Evolutionary conservation across 148 eudicot species (phyloP), one percentile per base, ranked within the genome.

Genomic region (Mesembryanthemum crystallinum): DNA sequence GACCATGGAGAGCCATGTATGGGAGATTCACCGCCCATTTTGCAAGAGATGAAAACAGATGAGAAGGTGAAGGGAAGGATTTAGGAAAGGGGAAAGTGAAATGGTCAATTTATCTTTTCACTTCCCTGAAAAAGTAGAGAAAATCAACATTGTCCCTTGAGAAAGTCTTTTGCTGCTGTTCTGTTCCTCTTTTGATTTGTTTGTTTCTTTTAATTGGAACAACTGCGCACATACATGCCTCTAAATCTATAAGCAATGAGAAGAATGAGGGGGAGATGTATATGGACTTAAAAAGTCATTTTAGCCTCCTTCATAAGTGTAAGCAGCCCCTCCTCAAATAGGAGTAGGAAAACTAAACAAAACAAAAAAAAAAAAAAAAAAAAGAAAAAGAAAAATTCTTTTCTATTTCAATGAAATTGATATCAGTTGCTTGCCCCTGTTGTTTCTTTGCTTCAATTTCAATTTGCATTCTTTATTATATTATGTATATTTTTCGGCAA

Each of bases 281-380:
- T 30, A 77, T 69, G 52, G 27, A n/a, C 51, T 37, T 43, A 13
- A 43, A 59, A 70, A 60, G 75, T 61, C 70, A 0, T 70, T 71
- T 55, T 61, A 67, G n/a, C n/a, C n/a, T n/a, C n/a, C n/a, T n/a
- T n/a, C 61, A 43, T 62, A 49, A 58, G 23, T 76, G 78, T 67
- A 37, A 76, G n/a, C n/a, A 58, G 14, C 78, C 73, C 52, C 35
- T 49, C 43, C 63, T 61, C 35, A 14, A 35, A 72, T 39, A 39
- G n/a, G 8, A 72, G 24, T 43, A 42, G 52, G 9, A 45, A 47
- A 47, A 68, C 8, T 14, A 5, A 47, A 45, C 25, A 17, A 27
- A 20, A n/a, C n/a, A n/a, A n/a, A n/a, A n/a, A n/a, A n/a, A n/a
- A n/a, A n/a, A n/a, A n/a, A n/a, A n/a, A n/a, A n/a, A n/a, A n/a